Base-by-base conservation (phyloP, 1,284 basidiomycete species). In the Ceratobasidium sp. region DNA sequence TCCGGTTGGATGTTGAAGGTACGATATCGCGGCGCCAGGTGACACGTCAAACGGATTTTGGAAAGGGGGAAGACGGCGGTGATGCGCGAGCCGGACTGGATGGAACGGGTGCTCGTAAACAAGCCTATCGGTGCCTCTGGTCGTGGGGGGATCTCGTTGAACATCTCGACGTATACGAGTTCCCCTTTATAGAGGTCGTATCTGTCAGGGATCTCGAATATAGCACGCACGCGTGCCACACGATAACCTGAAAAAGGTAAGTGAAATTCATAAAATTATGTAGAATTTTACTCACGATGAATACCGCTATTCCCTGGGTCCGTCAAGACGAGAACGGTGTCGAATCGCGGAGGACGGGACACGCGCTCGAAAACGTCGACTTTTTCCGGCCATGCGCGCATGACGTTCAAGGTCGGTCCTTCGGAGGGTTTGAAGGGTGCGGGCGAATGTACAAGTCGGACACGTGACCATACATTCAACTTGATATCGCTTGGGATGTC, bases 161-260 rank as follows among this genome's bases (percentile, higher is more conserved):
- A 77, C 49, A 77, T 44, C 39, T 77, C 73, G 53, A 67, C 73
- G 53, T 77, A 66, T 20, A 18, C 63, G 23, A 77, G 73, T 58
- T 55, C 44, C 12, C 51, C 40, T 5, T 20, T 5, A n/a, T 6
- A 77, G 1, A 60, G 0, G 28, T 67, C 39, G 3, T 40, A 64
- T 5, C 40, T 1, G 23, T 46, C 3, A 18, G 73, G 49, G 4
- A 77, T 18, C 53, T 60, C 53, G 23, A 77, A 67, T 3, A 77
- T 77, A 1, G 23, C 51, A 28, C 63, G 73, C 6, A 77, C 53
- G 9, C 64, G 61, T 20, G 33, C 61, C 13, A 53, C n/a, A 28
- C 13, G 42, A 15, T 67, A 77, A 2, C 73, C 73, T 77, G 26
- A 3, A 26, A 10, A 49, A 51, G 6, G 49, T 51, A 51, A 51